Percentiles rank a stretch among this genome's conserved stretches.
These are phyloP conservation scores for Pseudoneurospora amorphoporcata DNA, from an alignment of 495 filamentous ascomycete genomes.

Conservation along the genomic window DNA sequence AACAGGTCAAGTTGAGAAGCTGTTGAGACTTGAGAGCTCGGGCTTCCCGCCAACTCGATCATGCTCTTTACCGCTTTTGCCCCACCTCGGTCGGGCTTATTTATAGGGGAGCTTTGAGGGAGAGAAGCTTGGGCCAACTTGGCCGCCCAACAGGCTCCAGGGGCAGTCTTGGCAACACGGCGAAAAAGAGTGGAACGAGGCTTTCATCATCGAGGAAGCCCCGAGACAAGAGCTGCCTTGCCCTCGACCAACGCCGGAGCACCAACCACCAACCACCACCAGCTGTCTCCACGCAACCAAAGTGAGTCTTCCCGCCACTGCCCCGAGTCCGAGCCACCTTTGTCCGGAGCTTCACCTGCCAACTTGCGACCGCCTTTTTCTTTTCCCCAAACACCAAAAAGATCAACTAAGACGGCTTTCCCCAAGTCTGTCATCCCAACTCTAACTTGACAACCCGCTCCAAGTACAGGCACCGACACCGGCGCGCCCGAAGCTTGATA, in stretches of 20 bases:
- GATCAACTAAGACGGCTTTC: neutral
- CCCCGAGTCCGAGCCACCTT: neutral
- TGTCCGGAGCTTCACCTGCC: conserved; percentile 5
- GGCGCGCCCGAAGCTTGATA: neutral
- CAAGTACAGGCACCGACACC: neutral
- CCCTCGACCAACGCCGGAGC: conserved; percentile 11
- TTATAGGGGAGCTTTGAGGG: neutral
- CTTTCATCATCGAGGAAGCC: conserved; percentile 19
- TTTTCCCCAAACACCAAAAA: conserved; percentile 6
- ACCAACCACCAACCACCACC: conserved; percentile 16
- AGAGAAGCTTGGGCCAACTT: conserved; percentile 21
- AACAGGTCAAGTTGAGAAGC: neutral
- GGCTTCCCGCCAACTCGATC: neutral
- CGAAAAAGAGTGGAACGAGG: conserved; percentile 2
- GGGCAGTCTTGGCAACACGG: neutral
- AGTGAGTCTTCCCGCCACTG: conserved; percentile 7
- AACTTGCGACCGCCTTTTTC: conserved; percentile 1
- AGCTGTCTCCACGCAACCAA: conserved; percentile 7
- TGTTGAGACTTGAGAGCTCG: neutral
- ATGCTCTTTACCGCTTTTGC: neutral
- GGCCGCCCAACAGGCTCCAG: conserved; percentile 8
- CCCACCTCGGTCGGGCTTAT: neutral
- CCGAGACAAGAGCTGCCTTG: conserved; percentile 1
- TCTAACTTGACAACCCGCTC: neutral
- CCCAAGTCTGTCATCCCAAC: neutral